A percentile compares a stretch with the other conserved stretches of the same genome.
Conservation (phyloP, 2,329 filamentous ascomycete genomes). For the Cryphonectria nitschkei region DNA sequence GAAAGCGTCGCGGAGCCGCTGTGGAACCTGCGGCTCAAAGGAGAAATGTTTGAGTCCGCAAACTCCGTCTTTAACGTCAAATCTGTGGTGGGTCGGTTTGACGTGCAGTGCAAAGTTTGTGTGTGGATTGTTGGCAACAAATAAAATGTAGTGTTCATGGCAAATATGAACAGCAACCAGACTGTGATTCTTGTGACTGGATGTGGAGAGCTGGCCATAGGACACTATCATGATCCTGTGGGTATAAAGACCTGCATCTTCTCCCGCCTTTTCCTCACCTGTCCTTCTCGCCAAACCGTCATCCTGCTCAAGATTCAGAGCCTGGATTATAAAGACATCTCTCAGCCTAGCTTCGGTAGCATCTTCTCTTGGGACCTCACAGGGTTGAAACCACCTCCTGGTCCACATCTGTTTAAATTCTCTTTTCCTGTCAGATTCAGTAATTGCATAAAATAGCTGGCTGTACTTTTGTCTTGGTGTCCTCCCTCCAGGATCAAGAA, state of each 20-base stretch:
- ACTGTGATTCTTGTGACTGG: background rate
- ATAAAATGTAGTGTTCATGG: background rate
- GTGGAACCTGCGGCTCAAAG: background rate
- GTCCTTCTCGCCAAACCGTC: background rate
- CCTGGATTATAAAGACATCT: background rate
- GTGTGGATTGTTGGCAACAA: background rate
- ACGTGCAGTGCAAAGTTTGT: background rate
- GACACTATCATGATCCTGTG: background rate
- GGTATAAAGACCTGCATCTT: background rate
- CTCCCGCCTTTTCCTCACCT: background rate
- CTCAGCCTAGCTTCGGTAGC: background rate
- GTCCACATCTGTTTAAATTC: background rate
- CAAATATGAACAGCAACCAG: background rate
- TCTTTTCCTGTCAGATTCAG: background rate
- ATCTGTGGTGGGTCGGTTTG: background rate
- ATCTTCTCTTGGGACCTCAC: background rate
- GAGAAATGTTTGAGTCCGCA: background rate
- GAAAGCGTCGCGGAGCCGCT: background rate
- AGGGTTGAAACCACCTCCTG: background rate
- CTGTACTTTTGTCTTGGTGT: background rate
- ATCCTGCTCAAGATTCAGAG: background rate
- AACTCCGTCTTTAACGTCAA: constrained; percentile 4
- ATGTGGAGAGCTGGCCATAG: background rate
- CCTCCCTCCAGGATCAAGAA: background rate
- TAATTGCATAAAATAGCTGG: background rate